Evolutionary conservation across 805 yeast genomes (phyloP).

Genomic region (Candida adriatica): DNA sequence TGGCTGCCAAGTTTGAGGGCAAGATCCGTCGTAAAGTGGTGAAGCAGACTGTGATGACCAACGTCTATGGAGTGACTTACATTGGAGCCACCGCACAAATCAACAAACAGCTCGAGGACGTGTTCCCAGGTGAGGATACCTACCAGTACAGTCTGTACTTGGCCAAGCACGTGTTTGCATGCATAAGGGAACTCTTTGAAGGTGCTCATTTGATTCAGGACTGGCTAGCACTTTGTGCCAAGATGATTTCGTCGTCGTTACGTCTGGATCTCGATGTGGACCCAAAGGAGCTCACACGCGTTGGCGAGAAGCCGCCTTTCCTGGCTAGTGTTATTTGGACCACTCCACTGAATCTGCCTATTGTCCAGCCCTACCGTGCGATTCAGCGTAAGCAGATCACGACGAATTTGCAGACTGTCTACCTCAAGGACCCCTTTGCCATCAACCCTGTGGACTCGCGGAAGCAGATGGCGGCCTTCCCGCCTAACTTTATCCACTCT

Average conservation of each 20-base stretch:
- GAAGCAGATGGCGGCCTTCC: conserved; percentile 88
- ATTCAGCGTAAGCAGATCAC: conserved; percentile 54
- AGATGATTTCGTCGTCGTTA: conserved; percentile 69
- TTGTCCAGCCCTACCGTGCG: conserved; percentile 93
- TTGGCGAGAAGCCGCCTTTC: conserved; percentile 49
- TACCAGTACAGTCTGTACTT: conserved; percentile 54
- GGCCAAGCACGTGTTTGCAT: conserved; percentile 70
- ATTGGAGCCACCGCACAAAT: conserved; percentile 91
- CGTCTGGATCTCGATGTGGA: conserved; percentile 50
- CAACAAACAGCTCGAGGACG: conserved; percentile 61
- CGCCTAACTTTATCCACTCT: conserved; percentile 93
- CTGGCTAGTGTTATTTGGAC: conserved; percentile 96
- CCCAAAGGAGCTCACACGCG: conserved; percentile 30
- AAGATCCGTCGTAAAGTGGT: conserved; percentile 80
- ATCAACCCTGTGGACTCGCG: conserved; percentile 77
- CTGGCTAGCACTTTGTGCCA: conserved; percentile 89
- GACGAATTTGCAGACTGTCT: conserved; percentile 87
- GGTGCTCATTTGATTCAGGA: conserved; percentile 96
- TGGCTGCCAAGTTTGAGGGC: conserved; percentile 42
- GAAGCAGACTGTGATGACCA: conserved; percentile 97
- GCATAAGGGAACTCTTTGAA: conserved; percentile 77
- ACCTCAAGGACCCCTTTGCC: conserved; percentile 81
- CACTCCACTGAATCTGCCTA: conserved; percentile 89
- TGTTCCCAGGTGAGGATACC: conserved; percentile 44
- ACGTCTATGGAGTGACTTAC: conserved; percentile 94